phyloP scores from a whole-genome alignment of 2,329 filamentous ascomycete species.

The Cladophialophora psammophila region DNA sequence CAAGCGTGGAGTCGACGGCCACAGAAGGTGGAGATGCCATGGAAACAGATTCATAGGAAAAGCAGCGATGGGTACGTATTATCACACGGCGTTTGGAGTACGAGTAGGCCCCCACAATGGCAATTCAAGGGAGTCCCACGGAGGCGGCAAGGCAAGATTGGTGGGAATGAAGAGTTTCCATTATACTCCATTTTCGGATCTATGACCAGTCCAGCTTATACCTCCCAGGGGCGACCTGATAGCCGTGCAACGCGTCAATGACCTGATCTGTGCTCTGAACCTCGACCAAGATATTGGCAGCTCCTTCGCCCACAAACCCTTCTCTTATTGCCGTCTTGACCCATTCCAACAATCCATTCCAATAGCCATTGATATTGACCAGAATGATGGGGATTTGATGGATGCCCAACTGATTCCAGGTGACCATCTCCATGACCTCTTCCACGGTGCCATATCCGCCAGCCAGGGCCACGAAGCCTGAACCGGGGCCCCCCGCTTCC shows the following conservation, averaged over 20 bases:
- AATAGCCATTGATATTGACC: constrained; percentile 89
- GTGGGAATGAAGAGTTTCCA: not conserved
- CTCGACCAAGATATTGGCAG: constrained; percentile 79
- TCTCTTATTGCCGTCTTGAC: constrained; percentile 75
- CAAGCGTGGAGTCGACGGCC: constrained; percentile 58
- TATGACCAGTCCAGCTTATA: constrained; percentile 84
- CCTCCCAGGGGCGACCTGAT: constrained; percentile 76
- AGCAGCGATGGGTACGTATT: constrained; percentile 22
- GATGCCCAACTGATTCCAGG: constrained; percentile 96
- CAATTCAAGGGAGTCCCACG: constrained; percentile 11
- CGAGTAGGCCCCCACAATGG: constrained; percentile 20
- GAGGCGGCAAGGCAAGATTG: constrained; percentile 26
- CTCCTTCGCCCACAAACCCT: constrained; percentile 76
- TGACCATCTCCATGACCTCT: constrained; percentile 92
- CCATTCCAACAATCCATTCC: constrained; percentile 86
- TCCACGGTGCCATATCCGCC: constrained; percentile 96
- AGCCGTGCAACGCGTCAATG: constrained; percentile 72
- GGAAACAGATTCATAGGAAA: constrained; percentile 61
- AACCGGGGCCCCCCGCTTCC: constrained; percentile 78
- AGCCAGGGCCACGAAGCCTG: constrained; percentile 85
- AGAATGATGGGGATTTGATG: constrained; percentile 80
- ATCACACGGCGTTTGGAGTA: constrained; percentile 37
- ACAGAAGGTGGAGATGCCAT: constrained; percentile 58
- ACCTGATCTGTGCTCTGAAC: constrained; percentile 76
- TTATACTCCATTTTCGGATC: constrained; percentile 54